phyloP scores from a whole-genome alignment of 192 early-diverging fungal genomes.

The Linnemannia elongata region DNA sequence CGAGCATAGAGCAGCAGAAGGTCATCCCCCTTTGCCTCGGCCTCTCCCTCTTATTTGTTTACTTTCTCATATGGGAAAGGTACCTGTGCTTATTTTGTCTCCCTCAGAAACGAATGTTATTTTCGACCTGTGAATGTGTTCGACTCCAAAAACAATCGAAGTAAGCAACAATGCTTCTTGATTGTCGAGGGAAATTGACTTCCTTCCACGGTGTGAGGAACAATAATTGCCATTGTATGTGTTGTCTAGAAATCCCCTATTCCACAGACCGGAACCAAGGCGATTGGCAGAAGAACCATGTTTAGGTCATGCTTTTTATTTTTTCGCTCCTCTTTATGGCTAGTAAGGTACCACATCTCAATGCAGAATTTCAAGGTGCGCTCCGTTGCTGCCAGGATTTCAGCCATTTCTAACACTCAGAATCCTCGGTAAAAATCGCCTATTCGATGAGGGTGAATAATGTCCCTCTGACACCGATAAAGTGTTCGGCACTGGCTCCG shows the following conservation, averaged over 20 bases:
- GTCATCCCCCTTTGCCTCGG: background rate
- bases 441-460: too few relatives aligned
- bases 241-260: background rate
- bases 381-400: background rate
- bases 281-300: background rate
- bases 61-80: background rate
- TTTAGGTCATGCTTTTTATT: background rate
- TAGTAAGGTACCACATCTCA: background rate
- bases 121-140: background rate
- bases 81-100: background rate
- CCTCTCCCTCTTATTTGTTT: background rate
- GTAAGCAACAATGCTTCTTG: background rate
- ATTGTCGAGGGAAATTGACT: background rate
- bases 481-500: background rate
- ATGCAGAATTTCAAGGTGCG: background rate
- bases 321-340: background rate
- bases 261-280: background rate
- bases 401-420: background rate
- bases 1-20: background rate
- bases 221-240: too few relatives aligned
- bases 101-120: background rate
- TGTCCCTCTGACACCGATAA: too few relatives aligned
- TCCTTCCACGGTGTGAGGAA: too few relatives aligned
- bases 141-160: background rate
- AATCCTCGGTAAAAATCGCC: background rate